Conservation (phyloP, 345 rosid species). For the Gossypium sturtianum region DNA sequence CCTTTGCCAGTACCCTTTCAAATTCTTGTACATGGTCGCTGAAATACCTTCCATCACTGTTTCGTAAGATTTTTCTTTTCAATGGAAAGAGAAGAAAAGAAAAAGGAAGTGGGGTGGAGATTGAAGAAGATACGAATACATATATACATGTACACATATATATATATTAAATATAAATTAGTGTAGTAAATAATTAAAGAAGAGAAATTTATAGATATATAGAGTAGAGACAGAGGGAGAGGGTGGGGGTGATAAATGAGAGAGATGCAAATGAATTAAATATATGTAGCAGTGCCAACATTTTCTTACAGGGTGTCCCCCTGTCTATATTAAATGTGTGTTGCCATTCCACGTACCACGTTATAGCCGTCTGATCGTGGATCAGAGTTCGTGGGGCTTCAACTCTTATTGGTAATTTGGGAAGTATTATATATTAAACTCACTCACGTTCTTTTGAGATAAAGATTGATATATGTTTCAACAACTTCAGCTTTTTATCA, state of each 20-base stretch:
- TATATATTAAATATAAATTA: neutral
- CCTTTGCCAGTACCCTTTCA: conserved; percentile 34
- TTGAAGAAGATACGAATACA: neutral
- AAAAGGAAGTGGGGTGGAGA: neutral
- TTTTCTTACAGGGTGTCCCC: neutral
- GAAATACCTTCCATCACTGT: conserved; percentile 39
- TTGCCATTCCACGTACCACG: neutral
- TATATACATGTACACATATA: neutral
- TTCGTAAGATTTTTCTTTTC: neutral
- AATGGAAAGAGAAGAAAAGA: neutral
- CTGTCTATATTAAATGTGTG: neutral
- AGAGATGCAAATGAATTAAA: neutral
- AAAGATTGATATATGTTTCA: neutral
- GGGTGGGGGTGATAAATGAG: conserved; percentile 14
- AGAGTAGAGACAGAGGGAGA: neutral
- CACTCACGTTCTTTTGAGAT: neutral
- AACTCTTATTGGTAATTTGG: neutral
- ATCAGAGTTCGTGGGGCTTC: neutral
- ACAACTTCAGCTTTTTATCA: neutral
- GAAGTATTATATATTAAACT: neutral
- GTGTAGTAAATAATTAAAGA: neutral
- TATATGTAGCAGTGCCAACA: neutral
- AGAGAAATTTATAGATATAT: too few species aligned
- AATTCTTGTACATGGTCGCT: conserved; percentile 21
- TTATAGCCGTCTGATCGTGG: neutral